A percentile compares a stretch with the other conserved stretches of the same genome.
Evolutionary conservation across 1,139 yeast species (phyloP).

Genomic region (Lodderomyces theae): DNA sequence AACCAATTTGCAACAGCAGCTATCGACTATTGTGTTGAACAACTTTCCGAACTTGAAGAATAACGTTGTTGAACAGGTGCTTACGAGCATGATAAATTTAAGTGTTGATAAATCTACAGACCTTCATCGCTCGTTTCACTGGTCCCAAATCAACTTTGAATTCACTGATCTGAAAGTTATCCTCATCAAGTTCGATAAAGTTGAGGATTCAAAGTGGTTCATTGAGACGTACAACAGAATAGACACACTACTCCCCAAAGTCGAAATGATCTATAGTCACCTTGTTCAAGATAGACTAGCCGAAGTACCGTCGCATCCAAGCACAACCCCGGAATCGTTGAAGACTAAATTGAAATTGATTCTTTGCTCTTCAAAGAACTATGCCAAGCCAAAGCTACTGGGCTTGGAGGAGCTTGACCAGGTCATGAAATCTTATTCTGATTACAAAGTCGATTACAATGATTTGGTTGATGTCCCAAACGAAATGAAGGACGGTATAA

Average conservation of each 20-base stretch:
- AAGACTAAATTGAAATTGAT: constrained; percentile 17
- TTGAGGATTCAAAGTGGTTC: constrained; percentile 17
- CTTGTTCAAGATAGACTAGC: constrained; percentile 1
- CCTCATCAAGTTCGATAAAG: constrained; percentile 25
- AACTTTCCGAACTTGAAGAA: constrained; percentile 32
- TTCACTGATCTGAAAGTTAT: constrained; percentile 26
- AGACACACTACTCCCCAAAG: constrained; percentile 5
- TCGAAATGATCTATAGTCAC: constrained; percentile 3
- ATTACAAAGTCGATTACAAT: constrained; percentile 56
- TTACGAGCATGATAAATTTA: constrained; percentile 16
- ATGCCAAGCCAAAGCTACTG: constrained; percentile 20
- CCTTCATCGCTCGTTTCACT: constrained; percentile 15
- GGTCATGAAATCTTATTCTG: constrained; percentile 32
- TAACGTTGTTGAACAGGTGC: constrained; percentile 28
- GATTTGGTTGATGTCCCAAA: constrained; percentile 65
- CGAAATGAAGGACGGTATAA: constrained; percentile 54
- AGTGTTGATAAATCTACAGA: neutral
- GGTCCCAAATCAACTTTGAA: constrained; percentile 31
- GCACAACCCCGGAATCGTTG: constrained; percentile 5
- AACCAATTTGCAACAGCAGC: constrained; percentile 34
- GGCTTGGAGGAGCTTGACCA: constrained; percentile 38
- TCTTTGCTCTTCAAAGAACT: constrained; percentile 20
- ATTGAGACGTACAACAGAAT: constrained; percentile 9
- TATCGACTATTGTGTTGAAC: constrained; percentile 33
- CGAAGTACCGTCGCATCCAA: constrained; percentile 1